A percentile compares a stretch with the other conserved stretches of the same genome.
Evolutionary conservation across 345 rosid genomes (phyloP).

Genomic region (Excoecaria agallocha): DNA sequence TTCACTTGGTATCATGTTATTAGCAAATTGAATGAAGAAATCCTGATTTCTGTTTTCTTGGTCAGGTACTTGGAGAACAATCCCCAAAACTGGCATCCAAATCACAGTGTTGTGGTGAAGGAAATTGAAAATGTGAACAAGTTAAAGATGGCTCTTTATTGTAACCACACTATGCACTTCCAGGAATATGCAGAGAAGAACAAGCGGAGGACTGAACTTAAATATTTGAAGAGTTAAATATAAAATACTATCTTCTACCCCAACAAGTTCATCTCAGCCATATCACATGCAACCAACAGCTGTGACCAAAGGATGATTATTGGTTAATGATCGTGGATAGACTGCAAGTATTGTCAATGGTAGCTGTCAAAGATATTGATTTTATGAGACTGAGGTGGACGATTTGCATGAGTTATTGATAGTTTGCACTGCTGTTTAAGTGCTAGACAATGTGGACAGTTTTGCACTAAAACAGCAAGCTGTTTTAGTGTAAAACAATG

Average conservation of each 20-base stretch:
- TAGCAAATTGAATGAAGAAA: not conserved
- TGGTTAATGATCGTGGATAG: not conserved
- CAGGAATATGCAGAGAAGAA: slow-evolving; percentile 30
- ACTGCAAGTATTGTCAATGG: too few relatives aligned
- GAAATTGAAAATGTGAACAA: slow-evolving; percentile 32
- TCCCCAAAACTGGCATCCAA: slow-evolving; percentile 30
- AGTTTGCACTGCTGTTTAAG: too few relatives aligned
- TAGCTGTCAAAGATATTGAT: too few relatives aligned
- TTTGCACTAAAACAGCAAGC: too few relatives aligned
- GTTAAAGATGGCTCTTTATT: slow-evolving; percentile 28
- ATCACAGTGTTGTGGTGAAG: slow-evolving; percentile 26
- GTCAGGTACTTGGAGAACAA: slow-evolving; percentile 24
- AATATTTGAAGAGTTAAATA: slow-evolving; percentile 26
- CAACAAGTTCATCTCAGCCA: slow-evolving; percentile 23
- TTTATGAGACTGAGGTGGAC: too few relatives aligned
- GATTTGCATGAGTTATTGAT: too few relatives aligned
- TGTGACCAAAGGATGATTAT: slow-evolving; percentile 11
- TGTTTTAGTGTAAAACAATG: too few relatives aligned
- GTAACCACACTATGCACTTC: slow-evolving; percentile 31
- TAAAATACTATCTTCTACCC: slow-evolving; percentile 25
- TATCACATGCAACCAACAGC: slow-evolving; percentile 18
- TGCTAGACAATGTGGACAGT: too few relatives aligned
- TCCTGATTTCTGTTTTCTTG: not conserved
- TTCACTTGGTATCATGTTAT: not conserved
- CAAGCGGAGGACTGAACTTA: slow-evolving; percentile 21